Evolutionary conservation across 768 basidiomycete species (phyloP).

Genomic region (Rhizopogon roseolus): DNA sequence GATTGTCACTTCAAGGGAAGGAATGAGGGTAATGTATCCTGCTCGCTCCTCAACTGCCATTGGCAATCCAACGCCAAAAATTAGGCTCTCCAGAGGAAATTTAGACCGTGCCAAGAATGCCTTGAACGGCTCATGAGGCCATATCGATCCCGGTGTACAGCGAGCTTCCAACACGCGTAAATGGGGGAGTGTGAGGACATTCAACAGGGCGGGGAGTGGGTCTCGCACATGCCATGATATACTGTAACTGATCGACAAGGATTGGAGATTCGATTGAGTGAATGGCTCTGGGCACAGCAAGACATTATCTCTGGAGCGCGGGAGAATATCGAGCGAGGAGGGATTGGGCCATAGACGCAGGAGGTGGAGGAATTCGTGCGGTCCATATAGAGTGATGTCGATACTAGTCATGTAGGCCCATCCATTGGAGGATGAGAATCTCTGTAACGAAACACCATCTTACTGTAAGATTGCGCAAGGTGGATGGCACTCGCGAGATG

Average conservation of each 20-base stretch:
- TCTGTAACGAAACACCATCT: too few relatives aligned
- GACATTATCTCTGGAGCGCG: not conserved
- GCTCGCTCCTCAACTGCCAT: not conserved
- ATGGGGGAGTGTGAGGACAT: too few relatives aligned
- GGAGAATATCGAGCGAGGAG: slow-evolving; percentile 8
- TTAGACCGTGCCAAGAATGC: slow-evolving; percentile 12
- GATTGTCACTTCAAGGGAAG: not conserved
- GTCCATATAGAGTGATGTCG: not conserved
- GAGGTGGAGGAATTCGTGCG: slow-evolving; percentile 5
- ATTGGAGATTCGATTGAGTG: slow-evolving; percentile 8
- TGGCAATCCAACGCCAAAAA: not conserved
- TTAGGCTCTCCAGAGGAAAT: not conserved
- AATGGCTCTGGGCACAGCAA: not conserved
- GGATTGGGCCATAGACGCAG: slow-evolving; percentile 17
- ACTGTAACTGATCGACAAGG: slow-evolving; percentile 11
- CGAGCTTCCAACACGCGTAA: too few relatives aligned
- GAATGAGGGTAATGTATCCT: not conserved
- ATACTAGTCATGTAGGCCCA: slow-evolving; percentile 15
- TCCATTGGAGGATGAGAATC: slow-evolving; percentile 7
- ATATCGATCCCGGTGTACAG: not conserved
- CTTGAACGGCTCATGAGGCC: slow-evolving; percentile 12
- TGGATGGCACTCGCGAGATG: slow-evolving; percentile 1
- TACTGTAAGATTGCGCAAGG: too few relatives aligned
- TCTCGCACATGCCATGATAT: slow-evolving; percentile 4
- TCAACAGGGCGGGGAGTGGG: too few relatives aligned